Percentiles rank a stretch among this genome's conserved stretches.
These are phyloP conservation scores for Fusarium sp. DNA, from an alignment of 2,329 filamentous ascomycete genomes.

Conservation along the genomic window DNA sequence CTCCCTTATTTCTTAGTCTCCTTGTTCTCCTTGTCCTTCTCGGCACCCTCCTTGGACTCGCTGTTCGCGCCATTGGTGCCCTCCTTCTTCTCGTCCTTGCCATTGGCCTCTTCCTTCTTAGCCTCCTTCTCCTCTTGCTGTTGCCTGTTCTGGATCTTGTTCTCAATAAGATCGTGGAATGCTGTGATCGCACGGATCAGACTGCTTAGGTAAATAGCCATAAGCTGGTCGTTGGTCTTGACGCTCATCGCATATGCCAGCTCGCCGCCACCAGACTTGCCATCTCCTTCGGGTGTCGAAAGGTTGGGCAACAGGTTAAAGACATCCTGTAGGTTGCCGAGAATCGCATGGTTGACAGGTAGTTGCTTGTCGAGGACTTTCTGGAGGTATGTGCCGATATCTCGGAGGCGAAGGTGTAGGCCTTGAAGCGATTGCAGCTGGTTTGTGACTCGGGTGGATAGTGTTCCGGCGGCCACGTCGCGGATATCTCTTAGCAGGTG, in stretches of 20 bases:
- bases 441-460: conserved; percentile 96
- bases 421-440: conserved; percentile 98
- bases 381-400: conserved; percentile 95
- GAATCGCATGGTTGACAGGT: conserved; percentile 96
- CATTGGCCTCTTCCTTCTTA: conserved; percentile 79
- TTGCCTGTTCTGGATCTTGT: conserved; percentile 99
- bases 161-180: conserved; percentile 99
- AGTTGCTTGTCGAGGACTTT: conserved; percentile 95
- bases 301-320: conserved; percentile 99
- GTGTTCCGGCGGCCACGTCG: conserved; percentile 95
- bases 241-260: conserved; percentile 97
- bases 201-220: conserved; percentile 97
- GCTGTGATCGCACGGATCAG: conserved; percentile 95
- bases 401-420: conserved; percentile 91
- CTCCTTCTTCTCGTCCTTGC: conserved; percentile 73
- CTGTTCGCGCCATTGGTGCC: conserved; percentile 58
- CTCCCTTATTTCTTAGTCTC: conserved; percentile 62
- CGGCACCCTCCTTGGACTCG: conserved; percentile 65
- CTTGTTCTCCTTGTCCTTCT: conserved; percentile 71
- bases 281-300: conserved; percentile 82
- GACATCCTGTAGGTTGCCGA: conserved; percentile 98
- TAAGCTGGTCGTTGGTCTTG: conserved; percentile 99
- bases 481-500: conserved; percentile 97
- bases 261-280: conserved; percentile 80
- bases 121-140: conserved; percentile 96